These are phyloP conservation scores for Parathielavia hyrcaniae DNA, from an alignment of 495 filamentous ascomycete genomes.

Conservation along the genomic window DNA sequence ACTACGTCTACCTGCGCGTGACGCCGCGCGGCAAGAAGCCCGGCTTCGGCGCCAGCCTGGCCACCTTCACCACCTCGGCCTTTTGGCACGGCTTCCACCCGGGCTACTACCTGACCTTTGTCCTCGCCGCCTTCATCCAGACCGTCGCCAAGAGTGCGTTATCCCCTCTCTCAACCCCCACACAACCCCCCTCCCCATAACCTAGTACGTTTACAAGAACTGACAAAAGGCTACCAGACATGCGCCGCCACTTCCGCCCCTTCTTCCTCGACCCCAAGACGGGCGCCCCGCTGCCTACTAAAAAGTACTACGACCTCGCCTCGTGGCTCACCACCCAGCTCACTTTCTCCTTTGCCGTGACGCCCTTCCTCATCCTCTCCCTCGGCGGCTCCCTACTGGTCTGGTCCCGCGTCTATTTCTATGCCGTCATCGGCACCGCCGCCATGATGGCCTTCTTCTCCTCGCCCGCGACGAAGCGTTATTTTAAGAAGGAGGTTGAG, in stretches of 20 bases:
- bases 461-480: slow-evolving; percentile 59
- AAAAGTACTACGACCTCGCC: slow-evolving; percentile 79
- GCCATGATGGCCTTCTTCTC: slow-evolving; percentile 66
- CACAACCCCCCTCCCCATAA: no score
- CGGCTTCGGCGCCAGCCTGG: slow-evolving; percentile 88
- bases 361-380: slow-evolving; percentile 76
- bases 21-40: slow-evolving; percentile 95
- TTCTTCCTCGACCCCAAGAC: slow-evolving; percentile 76
- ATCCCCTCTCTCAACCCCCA: not conserved
- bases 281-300: slow-evolving; percentile 60
- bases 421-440: slow-evolving; percentile 62
- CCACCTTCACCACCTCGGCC: slow-evolving; percentile 87
- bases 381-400: slow-evolving; percentile 60
- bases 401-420: slow-evolving; percentile 88
- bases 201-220: not conserved
- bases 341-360: slow-evolving; percentile 70
- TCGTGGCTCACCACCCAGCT: slow-evolving; percentile 77
- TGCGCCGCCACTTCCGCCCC: slow-evolving; percentile 82
- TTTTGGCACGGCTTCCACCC: slow-evolving; percentile 99
- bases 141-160: slow-evolving; percentile 84
- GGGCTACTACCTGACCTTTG: slow-evolving; percentile 87
- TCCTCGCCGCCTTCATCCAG: slow-evolving; percentile 84
- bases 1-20: slow-evolving; percentile 92
- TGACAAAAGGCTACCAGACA: slow-evolving; percentile 48
- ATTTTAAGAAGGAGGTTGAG: slow-evolving; percentile 55